Conservation (phyloP, 2,329 filamentous ascomycete genomes). For the Laburnicola sp. region DNA sequence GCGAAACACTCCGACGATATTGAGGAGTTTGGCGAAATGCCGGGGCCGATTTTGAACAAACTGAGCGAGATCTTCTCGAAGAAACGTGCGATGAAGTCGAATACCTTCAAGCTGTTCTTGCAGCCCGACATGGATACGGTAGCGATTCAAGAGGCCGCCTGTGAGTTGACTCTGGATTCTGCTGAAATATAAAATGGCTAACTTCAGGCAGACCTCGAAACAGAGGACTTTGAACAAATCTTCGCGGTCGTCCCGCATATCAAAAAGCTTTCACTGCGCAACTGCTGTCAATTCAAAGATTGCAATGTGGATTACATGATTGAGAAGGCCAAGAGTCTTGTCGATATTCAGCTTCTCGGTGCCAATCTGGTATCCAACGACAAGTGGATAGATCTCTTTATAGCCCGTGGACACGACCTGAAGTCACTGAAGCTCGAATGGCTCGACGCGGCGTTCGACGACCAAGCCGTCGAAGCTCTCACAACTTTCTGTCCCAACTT, state of each 20-base stretch:
- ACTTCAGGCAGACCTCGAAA: constrained; percentile 64
- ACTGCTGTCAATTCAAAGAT: constrained; percentile 91
- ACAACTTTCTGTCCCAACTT: constrained; percentile 68
- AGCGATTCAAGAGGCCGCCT: constrained; percentile 63
- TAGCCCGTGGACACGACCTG: constrained; percentile 65
- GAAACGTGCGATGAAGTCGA: constrained; percentile 60
- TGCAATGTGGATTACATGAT: constrained; percentile 78
- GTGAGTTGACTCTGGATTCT: constrained; percentile 42
- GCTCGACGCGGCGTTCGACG: constrained; percentile 79
- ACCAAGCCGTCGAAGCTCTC: constrained; percentile 68
- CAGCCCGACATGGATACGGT: constrained; percentile 59
- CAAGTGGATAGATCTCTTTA: constrained; percentile 73
- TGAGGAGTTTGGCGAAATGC: constrained; percentile 66
- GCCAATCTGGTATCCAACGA: constrained; percentile 79
- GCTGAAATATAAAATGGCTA: constrained; percentile 41
- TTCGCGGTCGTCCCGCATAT: constrained; percentile 74
- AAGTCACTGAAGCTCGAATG: constrained; percentile 76
- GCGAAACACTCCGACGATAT: constrained; percentile 65
- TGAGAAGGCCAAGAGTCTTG: constrained; percentile 69
- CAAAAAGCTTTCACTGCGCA: constrained; percentile 72
- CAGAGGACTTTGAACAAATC: constrained; percentile 77
- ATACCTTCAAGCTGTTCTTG: constrained; percentile 55
- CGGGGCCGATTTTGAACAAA: constrained; percentile 58
- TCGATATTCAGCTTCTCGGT: constrained; percentile 76
- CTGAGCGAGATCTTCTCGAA: constrained; percentile 67